Conservation (phyloP, 23 red algal species). For the Gracilariopsis chorda region DNA sequence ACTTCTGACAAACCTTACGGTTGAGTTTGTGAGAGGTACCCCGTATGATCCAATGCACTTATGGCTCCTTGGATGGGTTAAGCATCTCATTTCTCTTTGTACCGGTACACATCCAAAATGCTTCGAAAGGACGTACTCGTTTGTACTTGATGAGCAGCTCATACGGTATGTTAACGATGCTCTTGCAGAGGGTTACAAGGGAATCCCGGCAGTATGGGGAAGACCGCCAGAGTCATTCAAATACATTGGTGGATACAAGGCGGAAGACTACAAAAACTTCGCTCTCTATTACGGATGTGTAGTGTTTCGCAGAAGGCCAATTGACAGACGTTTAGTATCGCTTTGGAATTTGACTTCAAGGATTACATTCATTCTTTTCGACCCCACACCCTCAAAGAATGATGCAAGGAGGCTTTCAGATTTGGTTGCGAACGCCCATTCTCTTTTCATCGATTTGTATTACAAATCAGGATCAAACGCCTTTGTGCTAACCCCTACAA, state of each 20-base stretch:
- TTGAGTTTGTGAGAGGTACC: neutral
- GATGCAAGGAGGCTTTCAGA: neutral
- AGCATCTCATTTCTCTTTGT: neutral
- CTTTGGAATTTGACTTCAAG: neutral
- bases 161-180: neutral
- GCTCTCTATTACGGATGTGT: neutral
- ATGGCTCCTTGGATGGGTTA: neutral
- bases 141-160: neutral
- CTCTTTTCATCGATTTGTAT: neutral
- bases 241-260: neutral
- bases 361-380: neutral
- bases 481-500: neutral
- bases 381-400: neutral
- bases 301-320: neutral
- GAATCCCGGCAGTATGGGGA: neutral
- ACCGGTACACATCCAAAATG: neutral
- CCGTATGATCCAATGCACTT: conserved; percentile 24
- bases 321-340: neutral
- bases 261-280: neutral
- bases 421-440: neutral
- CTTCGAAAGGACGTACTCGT: neutral
- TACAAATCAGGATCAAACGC: neutral
- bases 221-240: neutral
- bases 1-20: neutral
- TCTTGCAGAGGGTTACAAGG: neutral